Evolutionary conservation across 2,329 filamentous ascomycete genomes (phyloP).

Genomic region (Aspergillus vadensis): DNA sequence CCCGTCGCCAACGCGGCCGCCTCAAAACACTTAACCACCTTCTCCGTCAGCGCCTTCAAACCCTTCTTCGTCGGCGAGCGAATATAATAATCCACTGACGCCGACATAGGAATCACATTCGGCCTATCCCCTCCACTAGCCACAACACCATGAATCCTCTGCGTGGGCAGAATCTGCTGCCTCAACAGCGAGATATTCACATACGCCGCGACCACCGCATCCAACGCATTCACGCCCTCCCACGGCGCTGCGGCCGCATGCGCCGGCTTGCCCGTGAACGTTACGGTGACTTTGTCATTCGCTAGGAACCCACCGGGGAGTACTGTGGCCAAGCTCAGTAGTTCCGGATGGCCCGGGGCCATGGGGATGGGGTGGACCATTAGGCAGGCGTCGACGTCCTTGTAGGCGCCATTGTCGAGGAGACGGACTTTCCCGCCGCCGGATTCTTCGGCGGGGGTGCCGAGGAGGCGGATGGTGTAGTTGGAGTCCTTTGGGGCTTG

Average conservation of each 20-base stretch:
- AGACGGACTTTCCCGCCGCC: constrained; percentile 43
- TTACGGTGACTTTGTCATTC: constrained; percentile 36
- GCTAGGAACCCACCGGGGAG: constrained; percentile 32
- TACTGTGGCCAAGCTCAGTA: constrained; percentile 27
- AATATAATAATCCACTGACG: constrained; percentile 48
- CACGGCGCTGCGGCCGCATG: constrained; percentile 59
- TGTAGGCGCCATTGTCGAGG: constrained; percentile 46
- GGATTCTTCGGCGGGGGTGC: constrained; percentile 40
- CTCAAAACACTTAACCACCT: constrained; percentile 35
- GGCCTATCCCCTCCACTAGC: constrained; percentile 54
- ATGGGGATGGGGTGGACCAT: constrained; percentile 44
- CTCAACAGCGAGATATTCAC: constrained; percentile 52
- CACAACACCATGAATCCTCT: constrained; percentile 56
- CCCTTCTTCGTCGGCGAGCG: constrained; percentile 44
- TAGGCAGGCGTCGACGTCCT: constrained; percentile 40
- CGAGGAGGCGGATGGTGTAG: constrained; percentile 36
- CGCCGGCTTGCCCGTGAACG: constrained; percentile 54
- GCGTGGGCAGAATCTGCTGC: constrained; percentile 56
- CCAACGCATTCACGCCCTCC: constrained; percentile 61
- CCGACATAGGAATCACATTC: constrained; percentile 58
- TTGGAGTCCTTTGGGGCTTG: constrained; percentile 14
- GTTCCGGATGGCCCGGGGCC: constrained; percentile 23
- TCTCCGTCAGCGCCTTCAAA: constrained; percentile 34
- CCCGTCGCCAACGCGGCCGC: constrained; percentile 36
- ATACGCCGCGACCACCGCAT: constrained; percentile 54